These are phyloP conservation scores for Hirsutella rhossiliensis DNA, from an alignment of 2,329 filamentous ascomycete genomes.

Conservation along the genomic window DNA sequence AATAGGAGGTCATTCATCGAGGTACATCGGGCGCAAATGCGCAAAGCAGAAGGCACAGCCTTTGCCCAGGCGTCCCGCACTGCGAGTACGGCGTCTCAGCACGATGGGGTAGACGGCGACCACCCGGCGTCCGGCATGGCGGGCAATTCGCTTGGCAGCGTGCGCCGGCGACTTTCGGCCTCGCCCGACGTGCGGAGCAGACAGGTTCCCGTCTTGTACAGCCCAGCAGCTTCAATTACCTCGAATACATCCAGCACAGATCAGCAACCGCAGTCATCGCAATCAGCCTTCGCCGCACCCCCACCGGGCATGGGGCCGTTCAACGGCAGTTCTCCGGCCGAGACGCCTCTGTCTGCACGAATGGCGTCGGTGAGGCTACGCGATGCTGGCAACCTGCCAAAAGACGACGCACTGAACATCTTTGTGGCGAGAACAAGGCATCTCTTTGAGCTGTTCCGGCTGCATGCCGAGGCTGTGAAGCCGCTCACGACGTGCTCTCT, in stretches of 20 bases:
- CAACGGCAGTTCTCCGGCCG: slow-evolving; percentile 7
- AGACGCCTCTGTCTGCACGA: slow-evolving; percentile 15
- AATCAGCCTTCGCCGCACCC: slow-evolving; percentile 7
- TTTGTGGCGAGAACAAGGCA: slow-evolving; percentile 63
- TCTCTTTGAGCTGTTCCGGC: slow-evolving; percentile 61
- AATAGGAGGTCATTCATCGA: slow-evolving; percentile 46
- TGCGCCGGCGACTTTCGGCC: slow-evolving; percentile 10
- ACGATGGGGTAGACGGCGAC: slow-evolving; percentile 18
- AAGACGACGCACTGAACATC: slow-evolving; percentile 53
- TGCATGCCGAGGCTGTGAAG: slow-evolving; percentile 64
- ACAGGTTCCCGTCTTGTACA: slow-evolving; percentile 22
- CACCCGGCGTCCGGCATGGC: slow-evolving; percentile 5
- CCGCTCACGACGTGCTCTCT: slow-evolving; percentile 52
- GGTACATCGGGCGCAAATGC: slow-evolving; percentile 46
- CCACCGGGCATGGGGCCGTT: slow-evolving; percentile 13
- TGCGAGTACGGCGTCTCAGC: slow-evolving; percentile 19
- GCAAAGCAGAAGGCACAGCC: slow-evolving; percentile 45
- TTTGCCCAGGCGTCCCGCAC: slow-evolving; percentile 36
- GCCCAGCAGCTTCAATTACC: slow-evolving; percentile 25
- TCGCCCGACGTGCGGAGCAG: slow-evolving; percentile 15
- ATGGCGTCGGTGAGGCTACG: slow-evolving; percentile 26
- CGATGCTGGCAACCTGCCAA: slow-evolving; percentile 31
- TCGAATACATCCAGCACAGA: slow-evolving; percentile 19
- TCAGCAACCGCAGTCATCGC: slow-evolving; percentile 9
- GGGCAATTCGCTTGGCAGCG: slow-evolving; percentile 12